Conservation (phyloP, 73 alveolate species). For the Paramecium primaurelia region DNA sequence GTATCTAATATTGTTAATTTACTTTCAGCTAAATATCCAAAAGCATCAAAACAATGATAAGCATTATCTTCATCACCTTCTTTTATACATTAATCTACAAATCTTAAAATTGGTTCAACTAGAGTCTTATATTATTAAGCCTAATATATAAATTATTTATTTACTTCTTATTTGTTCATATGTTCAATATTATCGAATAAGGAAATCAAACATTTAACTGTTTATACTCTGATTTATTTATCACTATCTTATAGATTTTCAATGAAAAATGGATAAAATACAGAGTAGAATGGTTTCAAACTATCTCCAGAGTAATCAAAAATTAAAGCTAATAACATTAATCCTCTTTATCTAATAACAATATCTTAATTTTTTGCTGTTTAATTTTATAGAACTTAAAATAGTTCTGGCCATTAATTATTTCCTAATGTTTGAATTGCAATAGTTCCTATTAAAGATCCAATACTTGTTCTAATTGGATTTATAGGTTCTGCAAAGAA, state of each 20-base stretch:
- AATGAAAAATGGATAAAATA: background rate
- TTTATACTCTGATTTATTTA: conserved; percentile 10
- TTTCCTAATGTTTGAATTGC: background rate
- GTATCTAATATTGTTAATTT: conserved; percentile 24
- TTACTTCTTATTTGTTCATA: conserved; percentile 21
- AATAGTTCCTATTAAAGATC: conserved; percentile 21
- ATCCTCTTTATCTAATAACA: conserved; percentile 31
- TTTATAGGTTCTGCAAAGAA: conserved; percentile 4
- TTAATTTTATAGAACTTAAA: background rate
- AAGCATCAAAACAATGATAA: conserved; percentile 51
- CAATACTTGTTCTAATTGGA: conserved; percentile 31
- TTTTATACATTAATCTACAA: conserved; percentile 46
- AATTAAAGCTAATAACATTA: conserved; percentile 11
- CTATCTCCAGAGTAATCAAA: conserved; percentile 51
- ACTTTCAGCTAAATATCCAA: conserved; percentile 37
- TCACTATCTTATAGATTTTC: conserved; percentile 27
- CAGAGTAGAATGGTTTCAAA: conserved; percentile 33
- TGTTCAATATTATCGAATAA: conserved; percentile 31
- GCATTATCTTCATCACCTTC: conserved; percentile 53
- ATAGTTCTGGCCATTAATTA: conserved; percentile 36
- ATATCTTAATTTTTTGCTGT: conserved; percentile 14
- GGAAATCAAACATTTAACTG: conserved; percentile 33
- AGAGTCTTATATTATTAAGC: conserved; percentile 4
- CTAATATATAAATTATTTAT: background rate
- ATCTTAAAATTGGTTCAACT: conserved; percentile 28